A percentile compares a stretch with the other conserved stretches of the same genome.
These are phyloP conservation scores for Boletus coccyginus DNA, from an alignment of 768 basidiomycete genomes.

Conservation along the genomic window DNA sequence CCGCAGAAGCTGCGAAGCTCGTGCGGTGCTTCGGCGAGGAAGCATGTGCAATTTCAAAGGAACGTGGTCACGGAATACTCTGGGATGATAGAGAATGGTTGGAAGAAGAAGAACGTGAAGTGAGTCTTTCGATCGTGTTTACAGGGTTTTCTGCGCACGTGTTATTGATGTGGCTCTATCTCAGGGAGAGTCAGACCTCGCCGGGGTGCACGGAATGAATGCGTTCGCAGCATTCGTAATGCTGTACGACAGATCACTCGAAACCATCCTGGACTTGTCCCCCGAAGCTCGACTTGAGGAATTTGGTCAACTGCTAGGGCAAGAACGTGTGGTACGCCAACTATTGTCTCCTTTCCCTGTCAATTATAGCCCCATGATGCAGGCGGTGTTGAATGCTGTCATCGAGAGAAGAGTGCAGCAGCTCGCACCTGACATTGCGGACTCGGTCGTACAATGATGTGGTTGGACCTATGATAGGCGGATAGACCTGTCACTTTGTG, in stretches of 20 bases:
- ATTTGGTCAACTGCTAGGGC: slow-evolving; percentile 49
- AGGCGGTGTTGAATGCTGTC: slow-evolving; percentile 37
- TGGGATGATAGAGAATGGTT: slow-evolving; percentile 70
- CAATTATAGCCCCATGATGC: slow-evolving; percentile 8
- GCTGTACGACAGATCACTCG: slow-evolving; percentile 50
- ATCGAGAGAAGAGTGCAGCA: slow-evolving; percentile 35
- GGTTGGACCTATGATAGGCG: slow-evolving; percentile 2
- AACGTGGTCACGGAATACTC: slow-evolving; percentile 35
- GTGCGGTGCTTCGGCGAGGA: slow-evolving; percentile 58
- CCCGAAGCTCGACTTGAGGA: slow-evolving; percentile 45
- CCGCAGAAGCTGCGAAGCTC: slow-evolving; percentile 55
- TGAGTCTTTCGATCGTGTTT: slow-evolving; percentile 22
- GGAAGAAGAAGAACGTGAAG: slow-evolving; percentile 52
- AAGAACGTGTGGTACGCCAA: slow-evolving; percentile 49
- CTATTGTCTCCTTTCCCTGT: neutral
- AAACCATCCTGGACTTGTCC: slow-evolving; percentile 52
- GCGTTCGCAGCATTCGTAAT: slow-evolving; percentile 65
- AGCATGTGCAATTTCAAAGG: slow-evolving; percentile 44
- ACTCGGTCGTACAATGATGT: slow-evolving; percentile 13
- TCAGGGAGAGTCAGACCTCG: slow-evolving; percentile 63
- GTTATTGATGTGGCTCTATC: slow-evolving; percentile 7
- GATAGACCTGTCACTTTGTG: slow-evolving; percentile 5
- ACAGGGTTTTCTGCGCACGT: slow-evolving; percentile 10
- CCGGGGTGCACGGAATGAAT: slow-evolving; percentile 61
- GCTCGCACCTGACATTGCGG: slow-evolving; percentile 17